A percentile compares a stretch with the other conserved stretches of the same genome.
Conservation (phyloP, 352 stramenopile species). For the Pythium dissotocum region DNA sequence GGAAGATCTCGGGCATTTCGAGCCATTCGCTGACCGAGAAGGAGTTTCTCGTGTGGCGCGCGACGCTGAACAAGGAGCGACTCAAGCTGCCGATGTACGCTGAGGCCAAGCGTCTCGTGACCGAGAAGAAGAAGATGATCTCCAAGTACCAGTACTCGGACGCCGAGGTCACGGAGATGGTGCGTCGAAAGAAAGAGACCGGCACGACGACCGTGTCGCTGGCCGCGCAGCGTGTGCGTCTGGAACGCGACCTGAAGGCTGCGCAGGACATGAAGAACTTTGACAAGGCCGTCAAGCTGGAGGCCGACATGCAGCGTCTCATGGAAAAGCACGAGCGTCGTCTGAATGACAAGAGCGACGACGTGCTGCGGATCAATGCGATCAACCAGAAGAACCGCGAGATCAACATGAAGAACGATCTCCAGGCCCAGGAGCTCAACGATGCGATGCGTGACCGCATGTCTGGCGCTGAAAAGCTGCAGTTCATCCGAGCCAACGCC, state of each 20-base stretch:
- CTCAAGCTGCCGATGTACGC: conserved; percentile 72
- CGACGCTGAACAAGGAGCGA: conserved; percentile 77
- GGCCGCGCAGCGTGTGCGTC: conserved; percentile 71
- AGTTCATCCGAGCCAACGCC: conserved; percentile 82
- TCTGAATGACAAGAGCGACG: conserved; percentile 75
- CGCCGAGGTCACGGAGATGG: conserved; percentile 78
- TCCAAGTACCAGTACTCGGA: conserved; percentile 79
- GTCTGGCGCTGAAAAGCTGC: conserved; percentile 78
- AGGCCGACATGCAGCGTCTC: conserved; percentile 64
- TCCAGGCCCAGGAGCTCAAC: conserved; percentile 75
- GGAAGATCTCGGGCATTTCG: conserved; percentile 71
- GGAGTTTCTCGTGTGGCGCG: conserved; percentile 82
- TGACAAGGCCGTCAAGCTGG: conserved; percentile 76
- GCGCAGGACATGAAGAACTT: conserved; percentile 89
- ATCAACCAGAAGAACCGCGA: conserved; percentile 85
- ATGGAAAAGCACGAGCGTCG: conserved; percentile 68
- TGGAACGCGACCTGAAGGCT: conserved; percentile 76
- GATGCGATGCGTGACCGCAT: conserved; percentile 76
- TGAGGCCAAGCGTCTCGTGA: conserved; percentile 63
- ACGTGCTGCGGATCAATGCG: conserved; percentile 83
- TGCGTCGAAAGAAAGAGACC: conserved; percentile 67
- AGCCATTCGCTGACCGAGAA: conserved; percentile 72
- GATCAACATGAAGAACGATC: conserved; percentile 79
- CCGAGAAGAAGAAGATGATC: conserved; percentile 69
- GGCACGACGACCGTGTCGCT: conserved; percentile 67